phyloP scores from a whole-genome alignment of 2,329 filamentous ascomycete genomes.

The Phyllosticta capitalensis region DNA sequence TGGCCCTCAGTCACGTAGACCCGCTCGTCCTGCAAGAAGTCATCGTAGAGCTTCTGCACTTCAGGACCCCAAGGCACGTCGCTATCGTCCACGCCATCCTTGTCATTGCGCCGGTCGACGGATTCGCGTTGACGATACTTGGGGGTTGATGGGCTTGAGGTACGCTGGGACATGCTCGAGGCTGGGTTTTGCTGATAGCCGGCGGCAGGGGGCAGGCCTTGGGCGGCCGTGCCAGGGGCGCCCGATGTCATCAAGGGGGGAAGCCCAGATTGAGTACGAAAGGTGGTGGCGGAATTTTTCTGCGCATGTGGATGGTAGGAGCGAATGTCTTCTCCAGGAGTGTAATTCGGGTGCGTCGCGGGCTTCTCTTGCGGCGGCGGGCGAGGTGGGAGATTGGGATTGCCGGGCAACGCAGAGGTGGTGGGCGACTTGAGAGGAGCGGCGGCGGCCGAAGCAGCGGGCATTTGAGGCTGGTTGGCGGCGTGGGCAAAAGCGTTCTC shows the following conservation, averaged over 20 bases:
- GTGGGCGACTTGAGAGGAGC: conserved; percentile 19
- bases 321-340: conserved; percentile 39
- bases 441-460: conserved; percentile 16
- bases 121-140: conserved; percentile 22
- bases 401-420: conserved; percentile 28
- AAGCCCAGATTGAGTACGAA: conserved; percentile 19
- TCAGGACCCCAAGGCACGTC: conserved; percentile 45
- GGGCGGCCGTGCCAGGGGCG: conserved; percentile 10
- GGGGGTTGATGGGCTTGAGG: conserved; percentile 22
- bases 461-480: conserved; percentile 4
- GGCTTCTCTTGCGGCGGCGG: conserved; percentile 41
- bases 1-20: conserved; percentile 67
- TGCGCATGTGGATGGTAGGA: conserved; percentile 41
- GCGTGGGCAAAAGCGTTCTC: conserved; percentile 23
- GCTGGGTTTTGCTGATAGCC: conserved; percentile 11
- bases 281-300: conserved; percentile 22
- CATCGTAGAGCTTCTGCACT: conserved; percentile 59
- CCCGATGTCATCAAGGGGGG: conserved; percentile 19
- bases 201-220: conserved; percentile 1
- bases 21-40: conserved; percentile 63
- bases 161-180: conserved; percentile 16
- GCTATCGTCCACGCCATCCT: conserved; percentile 31
- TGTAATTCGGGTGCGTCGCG: conserved; percentile 39
- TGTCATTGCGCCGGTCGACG: conserved; percentile 16
- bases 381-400: conserved; percentile 36